Base-by-base conservation (phyloP, 257 asterid genomes). In the Osmanthus fragrans region DNA sequence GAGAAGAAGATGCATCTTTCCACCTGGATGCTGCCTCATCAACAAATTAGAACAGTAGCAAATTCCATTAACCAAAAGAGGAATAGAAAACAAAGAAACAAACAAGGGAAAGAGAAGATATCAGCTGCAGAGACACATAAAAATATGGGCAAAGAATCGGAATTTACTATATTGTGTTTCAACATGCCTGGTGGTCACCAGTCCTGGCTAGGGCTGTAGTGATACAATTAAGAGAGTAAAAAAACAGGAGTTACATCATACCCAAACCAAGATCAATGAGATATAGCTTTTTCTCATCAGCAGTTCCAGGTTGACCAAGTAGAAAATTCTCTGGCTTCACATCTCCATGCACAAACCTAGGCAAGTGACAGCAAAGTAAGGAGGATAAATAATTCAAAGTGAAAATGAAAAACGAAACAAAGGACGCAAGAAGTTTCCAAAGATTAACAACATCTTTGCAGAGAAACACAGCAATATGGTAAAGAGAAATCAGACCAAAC, bases 241-340 rank as follows among this genome's bases (percentile, higher is more conserved):
- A 25, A 71, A 47, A 47, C 2, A 16, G 47, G 18, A 66, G 76
- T 21, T 78, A 45, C 42, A 81, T 71, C 87, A 63, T 88, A 93
- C 99, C 99, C 81, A 95, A 84, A 77, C 99, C 99, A 77, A 95
- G 99, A 90, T 95, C 99, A 83, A 95, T 86, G 56, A 95, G 98
- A 87, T 91, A 95, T 19, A 95, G 89, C 87, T 93, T 95, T 87
- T 95, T 95, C 88, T 95, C 99, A 68, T 95, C 99, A 56, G 91
- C 69, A 30, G 86, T 84, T 73, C 92, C 97, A 19, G 98, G 99
- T 81, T 83, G 97, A 78, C 99, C 99, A 54, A 95, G 97, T 79
- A 95, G 89, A 83, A 95, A 95, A 80, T 95, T 95, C 85, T 95
- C 98, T 30, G 99, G 99, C 90, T 95, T 95, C 88, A 95, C 99